Evolutionary conservation across 257 asterid genomes (phyloP).

Genomic region (Solanum habrochaites): DNA sequence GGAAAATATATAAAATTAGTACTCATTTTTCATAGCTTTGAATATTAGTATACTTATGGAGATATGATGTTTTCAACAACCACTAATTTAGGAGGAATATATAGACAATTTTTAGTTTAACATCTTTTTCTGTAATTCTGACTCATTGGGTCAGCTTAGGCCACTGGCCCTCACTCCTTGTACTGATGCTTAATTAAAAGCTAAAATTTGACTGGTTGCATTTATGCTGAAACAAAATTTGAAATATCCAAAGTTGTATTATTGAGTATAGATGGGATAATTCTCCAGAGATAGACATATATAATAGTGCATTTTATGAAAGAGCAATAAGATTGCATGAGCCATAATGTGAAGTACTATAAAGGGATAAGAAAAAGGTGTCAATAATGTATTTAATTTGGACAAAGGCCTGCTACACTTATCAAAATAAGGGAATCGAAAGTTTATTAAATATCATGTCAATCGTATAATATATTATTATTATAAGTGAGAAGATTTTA

Average conservation of each 20-base stretch:
- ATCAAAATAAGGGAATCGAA: too few species aligned
- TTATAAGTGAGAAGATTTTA: too few species aligned
- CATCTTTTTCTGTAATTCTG: neutral
- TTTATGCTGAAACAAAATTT: neutral
- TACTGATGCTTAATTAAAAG: neutral
- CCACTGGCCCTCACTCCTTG: neutral
- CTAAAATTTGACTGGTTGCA: neutral
- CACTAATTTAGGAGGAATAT: neutral
- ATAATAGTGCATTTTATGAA: neutral
- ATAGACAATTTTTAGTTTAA: neutral
- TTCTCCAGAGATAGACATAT: neutral
- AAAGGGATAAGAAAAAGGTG: too few species aligned
- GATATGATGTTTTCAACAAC: too few species aligned
- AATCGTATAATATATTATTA: too few species aligned
- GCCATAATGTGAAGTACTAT: too few species aligned
- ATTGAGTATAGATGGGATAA: neutral
- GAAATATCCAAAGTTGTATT: neutral
- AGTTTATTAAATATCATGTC: too few species aligned
- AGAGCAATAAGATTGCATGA: neutral
- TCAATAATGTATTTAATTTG: too few species aligned
- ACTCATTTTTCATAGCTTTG: neutral
- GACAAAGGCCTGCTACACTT: too few species aligned
- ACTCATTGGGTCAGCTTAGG: neutral
- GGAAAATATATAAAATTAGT: neutral
- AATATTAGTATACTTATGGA: neutral